Evolutionary conservation across 768 basidiomycete species (phyloP), one percentile per base, ranked within the genome.

Genomic region (Asterophora parasitica): DNA sequence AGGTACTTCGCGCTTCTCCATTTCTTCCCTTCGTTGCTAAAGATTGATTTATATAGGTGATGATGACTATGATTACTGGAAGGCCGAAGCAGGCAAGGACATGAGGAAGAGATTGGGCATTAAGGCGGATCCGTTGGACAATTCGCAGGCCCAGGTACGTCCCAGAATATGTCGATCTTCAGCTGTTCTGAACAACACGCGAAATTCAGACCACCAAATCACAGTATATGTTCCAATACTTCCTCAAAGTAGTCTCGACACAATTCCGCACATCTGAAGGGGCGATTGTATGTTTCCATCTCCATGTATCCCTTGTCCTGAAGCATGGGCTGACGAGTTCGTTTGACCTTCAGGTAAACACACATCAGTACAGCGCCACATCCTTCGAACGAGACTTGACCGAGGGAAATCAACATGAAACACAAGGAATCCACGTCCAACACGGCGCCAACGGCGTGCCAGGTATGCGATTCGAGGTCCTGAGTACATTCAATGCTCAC

Each of bases 171-270:
- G 12, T 23, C 6, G 23, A 23, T 23, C 23, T 31, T 31, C 30
- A 31, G 30, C 9, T 41, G n/a, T 15, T 30, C 19, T 44, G 38
- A 35, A 51, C 45, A 52, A 15, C 38, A 20, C 26, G 34, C 26
- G 36, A 50, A 31, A 36, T 20, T 1, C 49, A 89, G 85, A 92
- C 92, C 1, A 71, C 66, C 55, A 87, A 88, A 61, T 67, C 83
- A 19, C 79, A 92, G 56, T 95, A 91, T 65, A 93, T 96, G 92
- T 96, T 92, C 79, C 92, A 98, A 62, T 95, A 98, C 68, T 98
- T 97, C 82, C 76, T 99, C 60, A 99, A 99, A 68, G 95, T 99
- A 37, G 96, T 99, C 33, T 92, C 92, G 6, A 99, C 95, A 2
- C 86, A 88, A 61, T 97, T 96, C 71, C 78, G 81, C 52, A 88